phyloP scores from a whole-genome alignment of 306 rosid genomes.

The Benincasa hispida region DNA sequence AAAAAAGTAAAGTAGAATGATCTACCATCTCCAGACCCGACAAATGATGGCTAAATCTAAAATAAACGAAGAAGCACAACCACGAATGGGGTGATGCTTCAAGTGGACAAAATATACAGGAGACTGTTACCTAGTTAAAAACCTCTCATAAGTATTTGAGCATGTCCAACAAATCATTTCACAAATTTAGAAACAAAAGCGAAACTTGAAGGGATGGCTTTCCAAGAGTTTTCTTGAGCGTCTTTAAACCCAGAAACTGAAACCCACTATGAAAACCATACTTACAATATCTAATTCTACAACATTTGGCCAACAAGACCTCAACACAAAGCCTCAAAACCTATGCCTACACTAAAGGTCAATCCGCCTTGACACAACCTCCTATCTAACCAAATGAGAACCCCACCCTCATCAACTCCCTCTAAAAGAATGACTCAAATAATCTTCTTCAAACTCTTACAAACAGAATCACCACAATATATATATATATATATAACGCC shows the following conservation, averaged over 20 bases:
- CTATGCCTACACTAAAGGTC: too few species aligned
- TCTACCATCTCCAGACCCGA: neutral
- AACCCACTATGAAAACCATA: neutral
- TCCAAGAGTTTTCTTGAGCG: neutral
- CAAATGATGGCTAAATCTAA: neutral
- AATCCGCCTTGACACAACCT: too few species aligned
- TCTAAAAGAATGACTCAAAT: neutral
- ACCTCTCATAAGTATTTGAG: neutral
- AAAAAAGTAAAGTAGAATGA: neutral
- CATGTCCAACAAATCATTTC: neutral
- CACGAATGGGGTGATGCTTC: neutral
- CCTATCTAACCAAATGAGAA: too few species aligned
- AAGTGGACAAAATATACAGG: neutral
- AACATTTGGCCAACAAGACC: too few species aligned
- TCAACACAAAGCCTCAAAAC: too few species aligned
- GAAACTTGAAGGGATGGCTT: neutral
- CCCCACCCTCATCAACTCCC: neutral
- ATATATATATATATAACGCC: neutral
- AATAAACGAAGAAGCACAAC: neutral
- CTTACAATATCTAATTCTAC: too few species aligned
- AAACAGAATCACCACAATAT: neutral
- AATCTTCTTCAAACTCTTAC: neutral
- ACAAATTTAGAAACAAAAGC: neutral
- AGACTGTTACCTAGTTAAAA: neutral
- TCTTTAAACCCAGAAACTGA: too few species aligned